A percentile compares a stretch with the other conserved stretches of the same genome.
phyloP scores from a whole-genome alignment of 805 yeast genomes.

The Hanseniaspora meyeri region DNA sequence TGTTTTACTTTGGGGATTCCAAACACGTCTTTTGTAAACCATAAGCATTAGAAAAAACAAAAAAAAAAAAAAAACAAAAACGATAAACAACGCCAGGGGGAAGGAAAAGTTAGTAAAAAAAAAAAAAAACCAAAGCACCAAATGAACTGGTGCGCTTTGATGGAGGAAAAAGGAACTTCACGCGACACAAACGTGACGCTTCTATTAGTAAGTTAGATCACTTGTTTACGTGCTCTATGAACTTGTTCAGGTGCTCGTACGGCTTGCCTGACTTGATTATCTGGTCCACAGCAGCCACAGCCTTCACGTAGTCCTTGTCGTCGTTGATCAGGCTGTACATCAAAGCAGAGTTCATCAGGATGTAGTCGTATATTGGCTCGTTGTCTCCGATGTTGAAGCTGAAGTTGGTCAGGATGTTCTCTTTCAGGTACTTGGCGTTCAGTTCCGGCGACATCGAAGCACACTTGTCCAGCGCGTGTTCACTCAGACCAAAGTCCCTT shows the following conservation, averaged over 20 bases:
- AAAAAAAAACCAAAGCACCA: not conserved
- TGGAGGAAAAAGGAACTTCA: too few species aligned
- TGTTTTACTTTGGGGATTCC: not conserved
- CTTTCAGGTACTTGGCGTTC: slow-evolving; percentile 49
- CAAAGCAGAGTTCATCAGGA: slow-evolving; percentile 80
- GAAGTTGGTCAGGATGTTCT: slow-evolving; percentile 30
- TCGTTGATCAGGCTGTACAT: slow-evolving; percentile 66
- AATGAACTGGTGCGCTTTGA: too few species aligned
- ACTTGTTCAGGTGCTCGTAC: slow-evolving; percentile 40
- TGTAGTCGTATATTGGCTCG: slow-evolving; percentile 62
- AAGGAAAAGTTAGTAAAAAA: too few species aligned
- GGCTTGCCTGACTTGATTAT: slow-evolving; percentile 64
- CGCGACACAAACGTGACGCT: not conserved
- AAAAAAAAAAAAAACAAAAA: not conserved
- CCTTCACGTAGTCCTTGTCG: slow-evolving; percentile 59
- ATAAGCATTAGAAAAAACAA: too few species aligned
- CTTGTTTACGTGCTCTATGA: slow-evolving; percentile 26
- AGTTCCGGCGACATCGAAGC: slow-evolving; percentile 77
- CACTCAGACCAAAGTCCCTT: slow-evolving; percentile 65
- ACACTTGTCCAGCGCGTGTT: slow-evolving; percentile 56
- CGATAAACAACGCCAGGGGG: not conserved
- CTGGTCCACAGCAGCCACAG: slow-evolving; percentile 59
- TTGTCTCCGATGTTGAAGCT: slow-evolving; percentile 36
- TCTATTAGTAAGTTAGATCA: not conserved
- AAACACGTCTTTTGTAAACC: not conserved